These are phyloP conservation scores for Heliamphora pulchella DNA, from an alignment of 179 eudicot genomes.

Conservation along the genomic window DNA sequence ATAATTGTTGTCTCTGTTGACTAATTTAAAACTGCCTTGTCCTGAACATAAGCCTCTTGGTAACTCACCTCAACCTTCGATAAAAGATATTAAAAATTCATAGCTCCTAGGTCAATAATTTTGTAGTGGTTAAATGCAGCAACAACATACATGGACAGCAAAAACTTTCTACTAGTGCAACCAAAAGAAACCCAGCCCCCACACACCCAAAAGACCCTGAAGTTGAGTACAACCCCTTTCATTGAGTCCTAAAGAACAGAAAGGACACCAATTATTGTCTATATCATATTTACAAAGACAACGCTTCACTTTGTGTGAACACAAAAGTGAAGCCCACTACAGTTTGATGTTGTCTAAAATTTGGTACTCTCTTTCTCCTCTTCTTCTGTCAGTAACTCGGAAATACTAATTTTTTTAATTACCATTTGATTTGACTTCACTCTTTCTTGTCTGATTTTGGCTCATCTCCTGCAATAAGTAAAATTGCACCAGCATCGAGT, in stretches of 20 bases:
- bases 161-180: not conserved
- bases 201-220: not conserved
- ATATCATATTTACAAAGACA: too few species aligned
- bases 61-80: not conserved
- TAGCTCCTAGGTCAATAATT: not conserved
- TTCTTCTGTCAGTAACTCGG: too few species aligned
- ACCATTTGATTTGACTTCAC: too few species aligned
- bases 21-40: not conserved
- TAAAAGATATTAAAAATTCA: not conserved
- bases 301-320: too few species aligned
- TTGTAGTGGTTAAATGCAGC: not conserved
- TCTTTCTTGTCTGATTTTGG: too few species aligned
- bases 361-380: too few species aligned
- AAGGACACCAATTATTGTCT: not conserved
- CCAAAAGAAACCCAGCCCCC: not conserved
- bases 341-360: too few species aligned
- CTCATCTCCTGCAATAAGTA: too few species aligned
- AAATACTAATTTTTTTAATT: too few species aligned
- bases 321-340: too few species aligned
- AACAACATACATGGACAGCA: not conserved
- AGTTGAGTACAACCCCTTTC: not conserved
- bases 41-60: not conserved
- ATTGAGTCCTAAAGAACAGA: not conserved
- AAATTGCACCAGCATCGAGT: not conserved
- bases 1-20: not conserved